Evolutionary conservation across 768 basidiomycete species (phyloP), one percentile per base, ranked within the genome.

Genomic region (Mycena floridula): DNA sequence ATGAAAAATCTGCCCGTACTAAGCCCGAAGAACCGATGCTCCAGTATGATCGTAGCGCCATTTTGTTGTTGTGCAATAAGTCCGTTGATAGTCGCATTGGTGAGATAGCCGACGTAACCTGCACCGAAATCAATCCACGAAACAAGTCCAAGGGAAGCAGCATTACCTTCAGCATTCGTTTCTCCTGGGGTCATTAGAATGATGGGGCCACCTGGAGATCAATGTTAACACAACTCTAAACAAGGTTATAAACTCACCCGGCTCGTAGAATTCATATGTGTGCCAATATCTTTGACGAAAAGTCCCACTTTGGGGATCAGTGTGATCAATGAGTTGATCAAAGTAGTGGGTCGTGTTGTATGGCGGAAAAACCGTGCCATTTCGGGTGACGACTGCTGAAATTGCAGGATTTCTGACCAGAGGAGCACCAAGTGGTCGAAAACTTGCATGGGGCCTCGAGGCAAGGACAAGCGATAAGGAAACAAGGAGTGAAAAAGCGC

Each of bases 271-370:
- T 47, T 73, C 70, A 61, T 66, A 72, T 40, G 62, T 62, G 45
- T 63, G 55, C 72, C 72, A 77, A 59, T 63, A 77, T 7, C 76
- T 67, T 56, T 77, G 76, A 48, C 64, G 54, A 57, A 77, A 77
- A 4, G 72, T 77, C 20, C 76, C 76, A 3, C 66, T 59, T 25
- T 55, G 47, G 25, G 72, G 66, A 48, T 77, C 61, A 25, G 57
- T 69, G 56, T 77, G 77, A 53, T 78, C 74, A 47, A 72, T 63
- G 25, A 60, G 40, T 37, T 64, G 62, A 32, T 63, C 44, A 18
- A 65, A 64, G 35, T 56, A 45, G 45, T 63, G 63, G 0, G 57
- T 52, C 4, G 59, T 63, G 6, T 48, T 49, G 37, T 59, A 42
- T 5, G 60, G 40, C 5, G 63, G 62, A 8, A 56, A 47, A 9